Base-by-base conservation (phyloP, 2,329 filamentous ascomycete genomes). In the Diaporthe vexans region DNA sequence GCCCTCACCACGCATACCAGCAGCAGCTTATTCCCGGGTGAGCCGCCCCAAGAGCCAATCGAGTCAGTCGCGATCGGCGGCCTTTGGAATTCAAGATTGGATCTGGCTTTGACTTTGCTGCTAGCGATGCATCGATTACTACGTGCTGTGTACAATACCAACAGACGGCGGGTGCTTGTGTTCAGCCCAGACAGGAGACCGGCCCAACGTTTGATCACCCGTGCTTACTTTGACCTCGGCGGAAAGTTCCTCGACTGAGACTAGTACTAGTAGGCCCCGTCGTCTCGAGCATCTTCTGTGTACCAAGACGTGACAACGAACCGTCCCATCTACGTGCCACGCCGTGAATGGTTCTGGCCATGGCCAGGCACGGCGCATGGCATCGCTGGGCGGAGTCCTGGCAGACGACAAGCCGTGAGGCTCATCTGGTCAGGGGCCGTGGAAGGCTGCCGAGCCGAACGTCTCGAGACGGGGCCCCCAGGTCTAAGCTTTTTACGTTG, bases 201-300 rank as follows among this genome's bases (percentile, higher is more conserved):
- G 63, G 63, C 46, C 33, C 46, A 58, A 21, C 37, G 68, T 71
- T 58, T 71, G 68, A 71, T 71, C 68, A 26, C 52, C 68, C 29
- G n/a, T 71, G 43, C 52, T 71, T 59, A 43, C 48, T 51, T 52
- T 26, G 56, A 51, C 43, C 54, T 57, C 51, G 35, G 52, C 51
- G 40, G 24, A 17, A 21, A 8, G 43, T 48, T n/a, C 46, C 46
- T n/a, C 35, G 52, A 57, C 67, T 43, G 35, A 40, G 67, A 26
- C 67, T 57, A 24, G 40, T 37, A 26, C 67, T 57, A 24, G 40
- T 37, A 37, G 35, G 8, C 35, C 37, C 11, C 35, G 35, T 37
- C 35, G 35, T 10, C 35, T 37, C 35, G 35, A 37, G n/a, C n/a
- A n/a, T n/a, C n/a, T n/a, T n/a, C 35, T 37, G 35, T 37, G 15